These are phyloP conservation scores for Heterobasidion parviporum DNA, from an alignment of 1,284 basidiomycete species.

Conservation along the genomic window DNA sequence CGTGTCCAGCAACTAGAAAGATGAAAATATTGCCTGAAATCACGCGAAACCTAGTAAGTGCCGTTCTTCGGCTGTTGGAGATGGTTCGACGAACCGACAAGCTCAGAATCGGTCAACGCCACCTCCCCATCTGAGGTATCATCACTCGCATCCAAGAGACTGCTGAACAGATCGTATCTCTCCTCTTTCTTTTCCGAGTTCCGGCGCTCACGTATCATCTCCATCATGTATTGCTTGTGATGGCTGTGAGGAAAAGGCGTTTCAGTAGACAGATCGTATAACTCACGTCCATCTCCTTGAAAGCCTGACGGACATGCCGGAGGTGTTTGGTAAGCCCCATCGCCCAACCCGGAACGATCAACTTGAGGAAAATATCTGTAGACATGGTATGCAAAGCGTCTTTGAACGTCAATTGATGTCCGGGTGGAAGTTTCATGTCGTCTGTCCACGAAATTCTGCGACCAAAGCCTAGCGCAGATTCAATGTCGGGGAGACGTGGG, in stretches of 20 bases:
- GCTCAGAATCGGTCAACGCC: conserved; percentile 36
- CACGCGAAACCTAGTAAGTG: not conserved
- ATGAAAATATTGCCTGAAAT: conserved; percentile 46
- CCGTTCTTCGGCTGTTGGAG: not conserved
- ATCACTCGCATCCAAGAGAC: conserved; percentile 41
- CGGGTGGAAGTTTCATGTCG: conserved; percentile 29
- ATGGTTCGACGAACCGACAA: conserved; percentile 31
- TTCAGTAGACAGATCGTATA: not conserved
- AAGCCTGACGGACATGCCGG: conserved; percentile 29
- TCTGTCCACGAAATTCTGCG: conserved; percentile 42
- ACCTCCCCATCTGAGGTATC: conserved; percentile 22
- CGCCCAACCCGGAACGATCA: conserved; percentile 37
- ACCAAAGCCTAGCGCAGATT: conserved; percentile 34
- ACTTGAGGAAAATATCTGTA: conserved; percentile 16
- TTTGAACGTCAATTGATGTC: conserved; percentile 49
- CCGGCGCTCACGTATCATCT: conserved; percentile 45
- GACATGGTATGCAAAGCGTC: conserved; percentile 15
- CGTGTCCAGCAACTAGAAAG: conserved; percentile 53
- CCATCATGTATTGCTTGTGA: conserved; percentile 40
- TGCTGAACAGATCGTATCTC: conserved; percentile 47
- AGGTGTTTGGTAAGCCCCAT: conserved; percentile 31
- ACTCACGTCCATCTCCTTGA: conserved; percentile 40
- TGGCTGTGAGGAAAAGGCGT: not conserved
- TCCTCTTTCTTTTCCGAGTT: conserved; percentile 29
- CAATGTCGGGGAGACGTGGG: not conserved